phyloP scores from a whole-genome alignment of 2,329 filamentous ascomycete species.

The Polychaeton citri region DNA sequence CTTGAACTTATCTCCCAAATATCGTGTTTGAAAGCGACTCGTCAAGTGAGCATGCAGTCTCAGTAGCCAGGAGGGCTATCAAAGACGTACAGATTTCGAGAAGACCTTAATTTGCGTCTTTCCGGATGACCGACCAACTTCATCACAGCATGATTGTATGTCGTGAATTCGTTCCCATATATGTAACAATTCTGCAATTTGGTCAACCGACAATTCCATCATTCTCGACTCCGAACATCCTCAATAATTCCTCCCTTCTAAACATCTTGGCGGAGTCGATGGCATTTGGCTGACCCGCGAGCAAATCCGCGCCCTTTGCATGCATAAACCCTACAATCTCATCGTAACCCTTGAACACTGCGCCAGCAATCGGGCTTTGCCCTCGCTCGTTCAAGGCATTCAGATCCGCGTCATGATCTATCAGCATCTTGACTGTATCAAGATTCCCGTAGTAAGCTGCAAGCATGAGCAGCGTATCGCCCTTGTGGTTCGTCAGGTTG shows the following conservation, averaged over 20 bases:
- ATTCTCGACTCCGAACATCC: slow-evolving; percentile 21
- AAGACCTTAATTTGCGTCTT: too few relatives aligned
- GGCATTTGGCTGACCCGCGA: slow-evolving; percentile 31
- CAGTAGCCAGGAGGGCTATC: too few relatives aligned
- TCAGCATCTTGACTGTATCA: slow-evolving; percentile 45
- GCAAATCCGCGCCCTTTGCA: slow-evolving; percentile 28
- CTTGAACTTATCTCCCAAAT: too few relatives aligned
- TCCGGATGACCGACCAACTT: too few relatives aligned
- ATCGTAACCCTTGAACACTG: slow-evolving; percentile 58
- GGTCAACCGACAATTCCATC: slow-evolving; percentile 2
- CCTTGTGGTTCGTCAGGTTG: slow-evolving; percentile 60
- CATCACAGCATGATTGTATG: too few relatives aligned
- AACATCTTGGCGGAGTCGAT: slow-evolving; percentile 36
- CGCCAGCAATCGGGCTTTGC: slow-evolving; percentile 57
- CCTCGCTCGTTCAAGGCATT: slow-evolving; percentile 55
- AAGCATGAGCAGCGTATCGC: slow-evolving; percentile 64
- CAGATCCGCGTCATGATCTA: slow-evolving; percentile 51
- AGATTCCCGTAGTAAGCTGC: slow-evolving; percentile 56
- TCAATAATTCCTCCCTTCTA: slow-evolving; percentile 23
- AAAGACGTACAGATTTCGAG: too few relatives aligned
- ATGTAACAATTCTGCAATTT: too few relatives aligned
- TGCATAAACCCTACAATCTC: slow-evolving; percentile 45
- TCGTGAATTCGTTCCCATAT: too few relatives aligned
- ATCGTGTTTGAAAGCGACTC: too few relatives aligned
- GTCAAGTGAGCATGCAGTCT: too few relatives aligned